A percentile compares a stretch with the other conserved stretches of the same genome.
These are phyloP conservation scores for Raffaelea albimanens DNA, from an alignment of 2,329 filamentous ascomycete genomes.

Conservation along the genomic window DNA sequence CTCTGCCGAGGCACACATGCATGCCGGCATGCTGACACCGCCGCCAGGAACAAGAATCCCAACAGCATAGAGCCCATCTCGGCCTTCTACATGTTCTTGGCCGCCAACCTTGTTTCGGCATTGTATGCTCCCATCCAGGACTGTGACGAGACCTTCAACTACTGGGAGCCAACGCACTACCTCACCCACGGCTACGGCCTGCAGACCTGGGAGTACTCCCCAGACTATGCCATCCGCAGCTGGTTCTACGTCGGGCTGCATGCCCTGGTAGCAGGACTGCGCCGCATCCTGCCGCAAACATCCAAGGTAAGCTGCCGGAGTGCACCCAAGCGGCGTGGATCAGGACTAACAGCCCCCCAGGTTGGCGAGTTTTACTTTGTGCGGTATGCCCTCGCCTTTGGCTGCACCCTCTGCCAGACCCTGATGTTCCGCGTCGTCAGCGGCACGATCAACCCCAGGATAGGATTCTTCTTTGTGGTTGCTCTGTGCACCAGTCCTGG, in stretches of 20 bases:
- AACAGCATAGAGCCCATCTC: conserved; percentile 62
- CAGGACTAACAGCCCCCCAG: too few species aligned
- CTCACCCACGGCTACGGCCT: conserved; percentile 84
- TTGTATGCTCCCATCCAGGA: conserved; percentile 87
- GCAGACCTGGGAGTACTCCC: conserved; percentile 98
- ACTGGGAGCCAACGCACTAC: conserved; percentile 96
- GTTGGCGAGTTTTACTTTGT: conserved; percentile 79
- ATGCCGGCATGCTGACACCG: conserved; percentile 1
- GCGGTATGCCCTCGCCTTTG: conserved; percentile 61
- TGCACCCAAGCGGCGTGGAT: too few species aligned
- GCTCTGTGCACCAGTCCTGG: conserved; percentile 72
- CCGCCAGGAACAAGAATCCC: conserved; percentile 32
- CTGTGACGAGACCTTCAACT: conserved; percentile 98
- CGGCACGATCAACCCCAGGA: conserved; percentile 66
- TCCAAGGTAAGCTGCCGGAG: too few species aligned
- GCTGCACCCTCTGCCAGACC: conserved; percentile 75
- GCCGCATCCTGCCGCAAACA: conserved; percentile 52
- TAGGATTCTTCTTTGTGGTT: conserved; percentile 77
- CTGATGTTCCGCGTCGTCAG: conserved; percentile 71
- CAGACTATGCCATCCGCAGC: conserved; percentile 86
- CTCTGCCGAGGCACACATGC: too few species aligned
- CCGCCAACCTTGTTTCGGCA: conserved; percentile 66
- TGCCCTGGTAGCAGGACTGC: conserved; percentile 58
- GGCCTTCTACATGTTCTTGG: conserved; percentile 73
- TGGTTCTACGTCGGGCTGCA: conserved; percentile 86